Base-by-base conservation (phyloP, 1,139 yeast genomes). In the Diutina mesorugosa region DNA sequence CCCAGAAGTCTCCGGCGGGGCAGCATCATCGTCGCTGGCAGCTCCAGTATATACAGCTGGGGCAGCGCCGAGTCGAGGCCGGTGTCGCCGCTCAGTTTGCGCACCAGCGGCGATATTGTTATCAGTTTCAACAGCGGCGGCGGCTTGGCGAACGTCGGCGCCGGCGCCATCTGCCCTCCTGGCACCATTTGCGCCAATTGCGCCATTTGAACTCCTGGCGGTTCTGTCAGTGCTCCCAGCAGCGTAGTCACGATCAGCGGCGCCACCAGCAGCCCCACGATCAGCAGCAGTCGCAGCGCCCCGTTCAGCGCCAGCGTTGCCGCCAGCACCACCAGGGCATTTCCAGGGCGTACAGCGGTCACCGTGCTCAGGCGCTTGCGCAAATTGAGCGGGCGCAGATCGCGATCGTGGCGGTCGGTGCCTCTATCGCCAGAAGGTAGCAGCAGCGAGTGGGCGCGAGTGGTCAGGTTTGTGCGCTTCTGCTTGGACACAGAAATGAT, bases 81-180 rank as follows among this genome's bases (percentile, higher is more conserved):
- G 45, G 53, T 29, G 12, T 50, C 45, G 45, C n/a, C 8, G 29
- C 45, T 30, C n/a, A n/a, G 16, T 32, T 50, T 50, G 28, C 53
- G 53, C 18, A 50, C 32, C n/a, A 38, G 32, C 4, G 59, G 61
- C 51, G 55, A 51, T 46, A 57, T 55, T 18, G 59, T 57, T 14
- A 57, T 56, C 10, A 57, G 55, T 26, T 58, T 58, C 46, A 61
- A 57, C 1, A 62, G 58, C 29, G 57, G 53, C 28, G 53, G n/a
- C 12, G 53, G 53, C 28, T 32, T 30, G 21, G n/a, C 9, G 18
- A 32, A 32, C 45, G 53, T 30, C 53, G 28, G 14, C 10, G 47
- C 26, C 41, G 14, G 41, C 6, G 14, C n/a, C 38, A 12, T 21
- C 4, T 21, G 26, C 26, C 26, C 26, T 21, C 26, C 26, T 4